Percentiles rank a stretch among this genome's conserved stretches.
Evolutionary conservation across 768 basidiomycete species (phyloP).

Genomic region (Xerocomellus intermedius): DNA sequence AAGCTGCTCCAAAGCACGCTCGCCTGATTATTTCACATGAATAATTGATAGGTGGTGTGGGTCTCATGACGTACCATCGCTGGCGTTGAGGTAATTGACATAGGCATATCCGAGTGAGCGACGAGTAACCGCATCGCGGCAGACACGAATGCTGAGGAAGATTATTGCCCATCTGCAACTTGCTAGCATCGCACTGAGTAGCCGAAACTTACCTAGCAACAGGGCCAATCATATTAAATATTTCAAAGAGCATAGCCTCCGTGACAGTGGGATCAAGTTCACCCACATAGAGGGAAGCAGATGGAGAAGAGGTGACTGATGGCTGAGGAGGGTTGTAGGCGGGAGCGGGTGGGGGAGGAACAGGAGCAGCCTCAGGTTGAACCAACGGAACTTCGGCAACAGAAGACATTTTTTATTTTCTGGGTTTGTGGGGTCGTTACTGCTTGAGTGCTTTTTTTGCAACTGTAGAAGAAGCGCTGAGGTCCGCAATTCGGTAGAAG

Average conservation of each 20-base stretch:
- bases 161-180: not conserved
- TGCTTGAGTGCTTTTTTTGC: slow-evolving; percentile 86
- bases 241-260: slow-evolving; percentile 99
- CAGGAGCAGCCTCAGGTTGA: slow-evolving; percentile 47
- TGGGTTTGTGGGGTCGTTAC: slow-evolving; percentile 76
- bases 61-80: slow-evolving; percentile 65
- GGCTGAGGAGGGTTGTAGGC: slow-evolving; percentile 53
- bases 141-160: slow-evolving; percentile 85
- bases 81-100: slow-evolving; percentile 96
- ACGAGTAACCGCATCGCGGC: slow-evolving; percentile 99
- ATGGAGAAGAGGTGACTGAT: slow-evolving; percentile 65
- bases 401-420: slow-evolving; percentile 59
- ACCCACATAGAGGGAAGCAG: slow-evolving; percentile 96
- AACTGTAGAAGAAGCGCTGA: slow-evolving; percentile 36
- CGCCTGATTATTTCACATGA: slow-evolving; percentile 50
- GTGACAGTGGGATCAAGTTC: slow-evolving; percentile 98
- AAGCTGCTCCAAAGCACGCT: slow-evolving; percentile 97
- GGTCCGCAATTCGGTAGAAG: slow-evolving; percentile 13
- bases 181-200: not conserved
- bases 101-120: slow-evolving; percentile 99
- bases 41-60: not conserved
- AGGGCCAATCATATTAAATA: slow-evolving; percentile 99
- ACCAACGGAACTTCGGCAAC: slow-evolving; percentile 54
- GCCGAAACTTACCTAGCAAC: slow-evolving; percentile 77
- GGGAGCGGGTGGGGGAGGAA: slow-evolving; percentile 46